Evolutionary conservation across 208 protist genomes (phyloP).

Genomic region (Crithidia mellificae): DNA sequence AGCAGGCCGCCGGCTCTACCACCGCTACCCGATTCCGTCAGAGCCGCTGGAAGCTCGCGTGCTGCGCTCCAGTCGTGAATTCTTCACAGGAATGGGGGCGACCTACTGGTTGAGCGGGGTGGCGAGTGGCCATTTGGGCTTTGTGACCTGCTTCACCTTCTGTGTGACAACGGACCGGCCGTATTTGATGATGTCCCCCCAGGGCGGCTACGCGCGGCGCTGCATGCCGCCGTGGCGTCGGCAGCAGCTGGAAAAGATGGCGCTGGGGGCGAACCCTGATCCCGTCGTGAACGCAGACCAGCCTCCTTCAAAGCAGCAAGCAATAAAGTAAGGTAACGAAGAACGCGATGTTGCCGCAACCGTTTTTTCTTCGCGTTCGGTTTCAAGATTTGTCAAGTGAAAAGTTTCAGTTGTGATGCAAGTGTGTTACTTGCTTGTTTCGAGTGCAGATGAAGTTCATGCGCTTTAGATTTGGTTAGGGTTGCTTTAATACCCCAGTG

Average conservation of each 20-base stretch:
- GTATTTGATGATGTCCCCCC: slow-evolving; percentile 85
- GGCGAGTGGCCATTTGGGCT: slow-evolving; percentile 65
- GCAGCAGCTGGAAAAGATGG: slow-evolving; percentile 58
- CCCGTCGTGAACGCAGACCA: background rate
- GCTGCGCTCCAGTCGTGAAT: slow-evolving; percentile 55
- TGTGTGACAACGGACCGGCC: slow-evolving; percentile 67
- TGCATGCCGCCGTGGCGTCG: slow-evolving; percentile 86
- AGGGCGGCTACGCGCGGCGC: slow-evolving; percentile 62
- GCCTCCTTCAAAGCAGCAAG: slow-evolving; percentile 4
- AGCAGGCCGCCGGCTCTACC: slow-evolving; percentile 64
- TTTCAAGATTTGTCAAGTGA: too few relatives aligned
- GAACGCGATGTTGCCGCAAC: too few relatives aligned
- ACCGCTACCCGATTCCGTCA: slow-evolving; percentile 76
- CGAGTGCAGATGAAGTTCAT: too few relatives aligned
- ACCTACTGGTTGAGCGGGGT: slow-evolving; percentile 83
- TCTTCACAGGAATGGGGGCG: slow-evolving; percentile 85
- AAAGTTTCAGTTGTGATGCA: too few relatives aligned
- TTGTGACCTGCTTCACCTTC: slow-evolving; percentile 68
- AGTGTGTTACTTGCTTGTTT: too few relatives aligned
- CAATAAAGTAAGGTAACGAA: background rate
- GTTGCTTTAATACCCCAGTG: too few relatives aligned
- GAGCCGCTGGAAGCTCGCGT: slow-evolving; percentile 76
- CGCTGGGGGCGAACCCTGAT: slow-evolving; percentile 23
- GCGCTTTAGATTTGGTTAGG: too few relatives aligned
- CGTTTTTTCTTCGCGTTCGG: too few relatives aligned